A percentile compares a stretch with the other conserved stretches of the same genome.
Conservation (phyloP, 2,329 filamentous ascomycete genomes). For the Fusarium nygamai region DNA sequence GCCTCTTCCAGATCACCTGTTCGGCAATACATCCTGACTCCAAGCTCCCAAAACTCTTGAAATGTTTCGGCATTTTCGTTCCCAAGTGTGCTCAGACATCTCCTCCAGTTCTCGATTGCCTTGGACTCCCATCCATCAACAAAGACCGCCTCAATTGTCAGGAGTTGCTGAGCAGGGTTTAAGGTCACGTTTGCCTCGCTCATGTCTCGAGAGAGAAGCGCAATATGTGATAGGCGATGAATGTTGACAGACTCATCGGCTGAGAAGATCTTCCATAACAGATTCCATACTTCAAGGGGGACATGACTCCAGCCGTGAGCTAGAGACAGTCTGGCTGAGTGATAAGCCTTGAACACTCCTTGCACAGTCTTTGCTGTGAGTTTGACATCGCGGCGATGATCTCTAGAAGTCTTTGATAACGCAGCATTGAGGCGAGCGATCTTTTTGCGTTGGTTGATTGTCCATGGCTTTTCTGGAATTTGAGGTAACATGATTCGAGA, state of each 20-base stretch:
- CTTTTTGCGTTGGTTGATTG: slow-evolving; percentile 51
- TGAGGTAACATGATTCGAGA: slow-evolving; percentile 45
- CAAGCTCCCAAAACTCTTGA: slow-evolving; percentile 70
- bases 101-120: slow-evolving; percentile 72
- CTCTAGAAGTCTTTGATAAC: slow-evolving; percentile 43
- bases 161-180: slow-evolving; percentile 66
- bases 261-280: slow-evolving; percentile 72
- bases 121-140: slow-evolving; percentile 67
- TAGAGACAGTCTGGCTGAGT: slow-evolving; percentile 56
- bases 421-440: slow-evolving; percentile 50
- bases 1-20: slow-evolving; percentile 68
- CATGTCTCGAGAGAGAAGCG: slow-evolving; percentile 73
- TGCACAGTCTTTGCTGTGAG: slow-evolving; percentile 50
- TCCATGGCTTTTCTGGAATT: slow-evolving; percentile 51
- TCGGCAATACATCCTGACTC: slow-evolving; percentile 71
- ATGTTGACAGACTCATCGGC: slow-evolving; percentile 60
- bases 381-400: slow-evolving; percentile 42
- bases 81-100: slow-evolving; percentile 63
- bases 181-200: slow-evolving; percentile 65
- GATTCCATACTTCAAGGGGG: slow-evolving; percentile 69
- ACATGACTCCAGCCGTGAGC: slow-evolving; percentile 62
- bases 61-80: slow-evolving; percentile 56
- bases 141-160: slow-evolving; percentile 76
- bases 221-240: slow-evolving; percentile 69
- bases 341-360: slow-evolving; percentile 62